phyloP scores from a whole-genome alignment of 2,329 filamentous ascomycete genomes.

The Colletotrichum lentis region DNA sequence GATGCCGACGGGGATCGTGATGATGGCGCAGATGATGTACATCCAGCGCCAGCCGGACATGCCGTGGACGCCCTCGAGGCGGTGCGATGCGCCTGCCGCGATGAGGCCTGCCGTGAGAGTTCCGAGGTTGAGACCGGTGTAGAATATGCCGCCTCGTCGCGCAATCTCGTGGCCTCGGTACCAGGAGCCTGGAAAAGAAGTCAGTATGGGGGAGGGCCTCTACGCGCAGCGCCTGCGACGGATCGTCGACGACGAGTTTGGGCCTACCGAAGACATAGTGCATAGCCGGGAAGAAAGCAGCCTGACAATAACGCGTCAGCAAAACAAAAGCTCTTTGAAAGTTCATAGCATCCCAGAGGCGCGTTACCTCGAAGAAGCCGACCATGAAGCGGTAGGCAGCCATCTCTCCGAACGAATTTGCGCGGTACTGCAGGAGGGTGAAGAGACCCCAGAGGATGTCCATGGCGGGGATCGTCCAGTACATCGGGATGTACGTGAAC shows the following conservation, averaged over 20 bases:
- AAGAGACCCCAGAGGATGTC: slow-evolving; percentile 65
- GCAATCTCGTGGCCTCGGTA: slow-evolving; percentile 56
- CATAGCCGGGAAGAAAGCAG: slow-evolving; percentile 47
- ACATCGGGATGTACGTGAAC: slow-evolving; percentile 43
- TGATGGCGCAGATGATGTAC: slow-evolving; percentile 55
- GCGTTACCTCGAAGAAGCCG: slow-evolving; percentile 44
- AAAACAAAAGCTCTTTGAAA: slow-evolving; percentile 58
- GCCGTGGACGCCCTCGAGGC: slow-evolving; percentile 52
- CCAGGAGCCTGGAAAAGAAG: slow-evolving; percentile 52
- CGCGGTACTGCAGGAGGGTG: slow-evolving; percentile 53
- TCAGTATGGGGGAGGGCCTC: slow-evolving; percentile 54
- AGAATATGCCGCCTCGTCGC: slow-evolving; percentile 53
- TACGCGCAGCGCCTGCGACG: too few relatives aligned
- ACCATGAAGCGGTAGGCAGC: slow-evolving; percentile 46
- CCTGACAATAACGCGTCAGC: slow-evolving; percentile 48
- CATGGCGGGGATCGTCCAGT: slow-evolving; percentile 43
- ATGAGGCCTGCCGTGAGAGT: slow-evolving; percentile 56
- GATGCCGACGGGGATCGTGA: slow-evolving; percentile 53
- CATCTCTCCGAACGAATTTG: slow-evolving; percentile 41
- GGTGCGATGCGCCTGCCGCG: slow-evolving; percentile 55
- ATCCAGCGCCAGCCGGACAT: slow-evolving; percentile 57
- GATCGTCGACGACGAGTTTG: background rate
- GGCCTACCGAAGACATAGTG: slow-evolving; percentile 51
- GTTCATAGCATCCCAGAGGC: background rate
- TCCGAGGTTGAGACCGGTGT: slow-evolving; percentile 54